phyloP scores from a whole-genome alignment of 2,329 filamentous ascomycete species.

The Seiridium cupressi region DNA sequence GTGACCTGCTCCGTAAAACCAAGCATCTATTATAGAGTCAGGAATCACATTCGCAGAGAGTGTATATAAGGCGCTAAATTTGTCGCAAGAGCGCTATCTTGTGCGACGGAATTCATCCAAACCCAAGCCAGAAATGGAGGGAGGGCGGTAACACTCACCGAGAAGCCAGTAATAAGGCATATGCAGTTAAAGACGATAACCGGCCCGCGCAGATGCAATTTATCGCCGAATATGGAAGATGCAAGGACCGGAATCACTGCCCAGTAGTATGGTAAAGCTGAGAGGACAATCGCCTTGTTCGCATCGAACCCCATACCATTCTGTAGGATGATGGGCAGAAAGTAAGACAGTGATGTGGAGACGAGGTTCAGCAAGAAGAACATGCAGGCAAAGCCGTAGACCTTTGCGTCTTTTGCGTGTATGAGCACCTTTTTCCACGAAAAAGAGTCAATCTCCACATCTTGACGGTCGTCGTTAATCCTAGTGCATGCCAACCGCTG shows the following conservation, averaged over 20 bases:
- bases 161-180: slow-evolving; percentile 60
- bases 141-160: no score
- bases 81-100: no score
- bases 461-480: slow-evolving; percentile 60
- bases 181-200: slow-evolving; percentile 64
- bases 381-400: slow-evolving; percentile 59
- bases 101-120: no score
- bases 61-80: no score
- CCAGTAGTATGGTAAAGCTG: slow-evolving; percentile 68
- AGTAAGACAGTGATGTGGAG: slow-evolving; percentile 63
- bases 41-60: no score
- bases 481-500: slow-evolving; percentile 53
- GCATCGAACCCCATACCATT: slow-evolving; percentile 53
- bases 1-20: slow-evolving; percentile 59
- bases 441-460: slow-evolving; percentile 56
- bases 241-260: slow-evolving; percentile 62
- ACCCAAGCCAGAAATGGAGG: no score
- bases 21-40: slow-evolving; percentile 45
- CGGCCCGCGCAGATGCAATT: slow-evolving; percentile 57
- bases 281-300: slow-evolving; percentile 57
- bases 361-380: slow-evolving; percentile 54
- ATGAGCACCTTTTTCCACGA: slow-evolving; percentile 51
- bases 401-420: slow-evolving; percentile 58
- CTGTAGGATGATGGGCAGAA: slow-evolving; percentile 60
- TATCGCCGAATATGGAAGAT: slow-evolving; percentile 62